Evolutionary conservation across 2,329 filamentous ascomycete genomes (phyloP), one percentile per base, ranked within the genome.

Genomic region (Botrytis medusae): DNA sequence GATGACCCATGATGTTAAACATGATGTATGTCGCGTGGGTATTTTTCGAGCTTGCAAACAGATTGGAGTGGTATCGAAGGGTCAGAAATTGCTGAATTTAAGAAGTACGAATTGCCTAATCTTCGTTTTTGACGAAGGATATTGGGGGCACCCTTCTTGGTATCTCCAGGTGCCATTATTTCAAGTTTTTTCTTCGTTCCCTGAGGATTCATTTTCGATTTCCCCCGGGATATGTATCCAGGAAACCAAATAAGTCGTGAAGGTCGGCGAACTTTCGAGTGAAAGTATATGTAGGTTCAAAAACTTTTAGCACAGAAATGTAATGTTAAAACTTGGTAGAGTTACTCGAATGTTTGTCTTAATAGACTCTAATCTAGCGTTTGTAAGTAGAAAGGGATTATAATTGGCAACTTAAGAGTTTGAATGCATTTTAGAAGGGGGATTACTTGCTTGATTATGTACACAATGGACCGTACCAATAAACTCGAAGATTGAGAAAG

Each of bases 141-240:
- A 65, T 37, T 29, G 0, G 18, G 18, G 3, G 22, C 12, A 4
- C 29, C 40, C 5, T 20, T 37, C 9, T 48, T 34, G 3, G 9
- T 65, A 12, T n/a, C n/a, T 20, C 32, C 10, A 2, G 20, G 22
- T n/a, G 44, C 7, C 2, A 37, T 65, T 51, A 32, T 0, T 10
- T 34, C 9, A 51, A 7, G 18, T 18, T 25, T 18, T 9, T 1
- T 29, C 7, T 65, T 48, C 62, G 34, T 34, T 48, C 12, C 34
- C 5, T 7, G 37, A 5, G 12, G 18, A 29, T 3, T 16, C 6
- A 37, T n/a, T 34, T 6, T 65, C 16, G 2, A 9, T 16, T 14
- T 3, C 20, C 0, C 18, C 14, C 8, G 7, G 5, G 18, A 6
- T 25, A 2, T 16, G n/a, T 37, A 4, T 18, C 9, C 2, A 48